Base-by-base conservation (phyloP, 108 stramenopile species). In the Cyclotella atomus region DNA sequence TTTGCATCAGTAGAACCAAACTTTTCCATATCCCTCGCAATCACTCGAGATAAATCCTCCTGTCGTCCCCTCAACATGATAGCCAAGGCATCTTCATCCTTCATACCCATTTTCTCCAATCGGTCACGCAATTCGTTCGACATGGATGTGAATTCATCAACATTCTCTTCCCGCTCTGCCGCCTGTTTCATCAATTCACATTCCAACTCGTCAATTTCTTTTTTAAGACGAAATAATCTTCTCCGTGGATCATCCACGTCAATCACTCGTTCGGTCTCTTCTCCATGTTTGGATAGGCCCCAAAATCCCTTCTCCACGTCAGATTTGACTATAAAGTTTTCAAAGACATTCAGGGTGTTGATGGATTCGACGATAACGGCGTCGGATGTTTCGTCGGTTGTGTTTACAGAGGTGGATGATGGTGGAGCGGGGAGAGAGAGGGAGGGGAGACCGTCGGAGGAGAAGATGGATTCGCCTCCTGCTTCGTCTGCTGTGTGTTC, bases 391-490 rank as follows among this genome's bases (percentile, higher is more conserved):
- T 66, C 71, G 24, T 63, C 63, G n/a, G n/a, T n/a, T 36, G 62
- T 70, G 16, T 45, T 34, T 25, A 76, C 29, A 14, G 64, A 10
- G 36, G 19, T 25, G 24, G 75, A 27, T 30, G 63, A 53, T 17
- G 59, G 28, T 1, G 71, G 59, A 24, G 90, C 90, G 24, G 87
- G 83, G 17, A 83, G 71, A 3, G 65, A 57, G 16, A 85, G 73
- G 19, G 93, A 78, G 15, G 87, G 81, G 29, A 92, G 76, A 6
- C 91, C 94, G 61, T 89, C 94, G 50, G 81, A 84, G 43, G 87
- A 81, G 73, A 77, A 95, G 34, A 95, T 80, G 17, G 88, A 82
- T 85, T 95, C 94, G 21, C 93, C 93, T 49, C 87, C 89, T 24
- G 92, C 89, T 65, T 88, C 87, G 67, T 90, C 92, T 53, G 92